These are phyloP conservation scores for Asterionellopsis glacialis DNA, from an alignment of 108 stramenopile species.

Conservation along the genomic window DNA sequence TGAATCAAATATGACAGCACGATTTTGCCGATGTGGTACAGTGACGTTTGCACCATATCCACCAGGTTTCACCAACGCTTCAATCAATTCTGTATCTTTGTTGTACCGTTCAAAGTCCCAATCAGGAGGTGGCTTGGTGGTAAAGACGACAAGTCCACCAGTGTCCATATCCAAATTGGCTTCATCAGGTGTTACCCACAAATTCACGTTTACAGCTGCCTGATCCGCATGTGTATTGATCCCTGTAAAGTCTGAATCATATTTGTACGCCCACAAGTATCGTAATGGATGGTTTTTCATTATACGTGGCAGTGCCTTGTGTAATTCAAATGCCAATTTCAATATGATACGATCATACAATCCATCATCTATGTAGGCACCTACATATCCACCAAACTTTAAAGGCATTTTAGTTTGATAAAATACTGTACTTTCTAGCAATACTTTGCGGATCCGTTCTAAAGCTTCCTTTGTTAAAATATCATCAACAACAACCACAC, in stretches of 20 bases:
- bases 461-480: slow-evolving; percentile 25
- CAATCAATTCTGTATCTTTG: slow-evolving; percentile 47
- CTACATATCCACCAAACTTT: slow-evolving; percentile 58
- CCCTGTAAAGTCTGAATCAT: slow-evolving; percentile 54
- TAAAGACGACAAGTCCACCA: slow-evolving; percentile 74
- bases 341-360: slow-evolving; percentile 49
- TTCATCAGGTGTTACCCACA: slow-evolving; percentile 75
- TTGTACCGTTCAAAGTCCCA: slow-evolving; percentile 66
- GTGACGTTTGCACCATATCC: slow-evolving; percentile 63
- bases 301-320: slow-evolving; percentile 38
- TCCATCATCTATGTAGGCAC: slow-evolving; percentile 77
- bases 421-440: slow-evolving; percentile 39
- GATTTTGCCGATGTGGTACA: slow-evolving; percentile 65
- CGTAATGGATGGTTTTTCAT: slow-evolving; percentile 46
- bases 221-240: slow-evolving; percentile 78
- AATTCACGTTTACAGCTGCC: slow-evolving; percentile 77
- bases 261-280: slow-evolving; percentile 73
- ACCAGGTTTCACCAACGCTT: slow-evolving; percentile 44
- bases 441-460: slow-evolving; percentile 24
- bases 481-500: slow-evolving; percentile 41
- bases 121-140: slow-evolving; percentile 57
- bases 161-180: slow-evolving; percentile 60
- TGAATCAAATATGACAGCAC: slow-evolving; percentile 79
- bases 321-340: slow-evolving; percentile 48
- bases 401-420: slow-evolving; percentile 69